These are phyloP conservation scores for Cyberlindnera mississippiensis DNA, from an alignment of 805 yeast species.

Conservation along the genomic window DNA sequence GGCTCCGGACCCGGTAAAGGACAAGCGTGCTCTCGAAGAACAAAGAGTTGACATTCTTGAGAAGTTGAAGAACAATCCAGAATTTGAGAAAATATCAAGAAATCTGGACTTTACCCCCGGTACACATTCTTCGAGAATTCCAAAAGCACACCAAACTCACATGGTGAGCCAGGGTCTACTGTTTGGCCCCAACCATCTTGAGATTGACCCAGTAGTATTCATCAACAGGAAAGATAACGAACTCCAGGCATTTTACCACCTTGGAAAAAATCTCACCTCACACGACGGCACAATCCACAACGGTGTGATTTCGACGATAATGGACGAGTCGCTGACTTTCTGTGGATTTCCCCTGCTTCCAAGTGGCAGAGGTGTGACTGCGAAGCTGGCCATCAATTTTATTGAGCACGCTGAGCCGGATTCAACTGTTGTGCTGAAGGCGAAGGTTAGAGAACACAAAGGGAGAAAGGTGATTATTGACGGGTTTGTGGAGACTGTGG, in stretches of 20 bases:
- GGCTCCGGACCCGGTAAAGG: constrained; percentile 12
- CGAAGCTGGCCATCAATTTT: constrained; percentile 64
- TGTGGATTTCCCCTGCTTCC: constrained; percentile 86
- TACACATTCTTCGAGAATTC: constrained; percentile 44
- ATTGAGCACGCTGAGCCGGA: constrained; percentile 45
- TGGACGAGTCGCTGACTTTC: constrained; percentile 82
- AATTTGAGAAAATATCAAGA: constrained; percentile 24
- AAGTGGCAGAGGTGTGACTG: constrained; percentile 84
- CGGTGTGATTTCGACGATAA: constrained; percentile 71
- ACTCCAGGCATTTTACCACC: constrained; percentile 60
- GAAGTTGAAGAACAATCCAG: constrained; percentile 26
- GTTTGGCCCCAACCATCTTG: constrained; percentile 62
- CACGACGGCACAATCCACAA: constrained; percentile 74
- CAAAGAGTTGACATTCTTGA: constrained; percentile 28
- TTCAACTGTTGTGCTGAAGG: constrained; percentile 61
- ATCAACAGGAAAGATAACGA: constrained; percentile 46
- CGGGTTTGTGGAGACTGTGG: constrained; percentile 59
- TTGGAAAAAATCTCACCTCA: constrained; percentile 65
- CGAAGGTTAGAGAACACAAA: constrained; percentile 57
- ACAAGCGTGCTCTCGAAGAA: constrained; percentile 18
- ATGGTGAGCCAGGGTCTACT: constrained; percentile 72
- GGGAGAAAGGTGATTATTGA: constrained; percentile 82
- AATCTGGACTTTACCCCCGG: constrained; percentile 27
- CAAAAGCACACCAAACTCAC: constrained; percentile 53
- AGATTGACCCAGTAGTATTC: constrained; percentile 73